Base-by-base conservation (phyloP, 1,284 basidiomycete genomes). In the Meira nashicola region DNA sequence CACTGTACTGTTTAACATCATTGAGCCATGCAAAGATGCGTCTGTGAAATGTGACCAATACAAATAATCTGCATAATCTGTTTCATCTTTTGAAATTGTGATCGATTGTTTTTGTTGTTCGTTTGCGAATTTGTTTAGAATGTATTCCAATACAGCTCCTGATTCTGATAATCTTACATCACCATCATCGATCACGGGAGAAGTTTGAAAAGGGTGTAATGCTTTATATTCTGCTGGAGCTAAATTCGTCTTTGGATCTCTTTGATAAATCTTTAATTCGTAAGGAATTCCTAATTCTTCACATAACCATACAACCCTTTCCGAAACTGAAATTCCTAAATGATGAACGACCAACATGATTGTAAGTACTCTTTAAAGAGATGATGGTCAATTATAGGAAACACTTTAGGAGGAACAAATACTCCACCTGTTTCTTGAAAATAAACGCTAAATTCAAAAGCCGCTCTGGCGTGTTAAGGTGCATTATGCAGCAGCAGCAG, bases 181-280 rank as follows among this genome's bases (percentile, higher is more conserved):
- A n/a, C 54, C 54, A 46, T 55, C 54, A 15, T 43, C 15, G 10
- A 55, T n/a, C 11, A 55, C 54, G 41, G 54, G 54, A 12, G 54
- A 33, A 6, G 15, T 14, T 17, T 39, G 38, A 33, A 43, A 39
- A 6, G 54, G 41, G 17, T 41, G 15, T 23, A 55, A 33, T 28
- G 14, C 54, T 40, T 55, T 55, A 28, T 49, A n/a, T 14, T 33
- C 47, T 8, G 47, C 15, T 6, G 54, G 54, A 2, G 54, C 14
- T 12, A 55, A 28, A 19, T 49, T 11, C 8, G 28, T 33, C 28
- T 33, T 33, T 28, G 54, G 54, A 33, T 40, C 54, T 17, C 54
- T 33, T 21, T 55, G 10, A 33, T 55, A 39, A 12, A 55, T 12
- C 19, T 17, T 28, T 11, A 55, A 39, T 11, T 14, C 19, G 23